Percentiles rank a stretch among this genome's conserved stretches.
phyloP scores from a whole-genome alignment of 495 filamentous ascomycete genomes.

The Penicillium steckii region DNA sequence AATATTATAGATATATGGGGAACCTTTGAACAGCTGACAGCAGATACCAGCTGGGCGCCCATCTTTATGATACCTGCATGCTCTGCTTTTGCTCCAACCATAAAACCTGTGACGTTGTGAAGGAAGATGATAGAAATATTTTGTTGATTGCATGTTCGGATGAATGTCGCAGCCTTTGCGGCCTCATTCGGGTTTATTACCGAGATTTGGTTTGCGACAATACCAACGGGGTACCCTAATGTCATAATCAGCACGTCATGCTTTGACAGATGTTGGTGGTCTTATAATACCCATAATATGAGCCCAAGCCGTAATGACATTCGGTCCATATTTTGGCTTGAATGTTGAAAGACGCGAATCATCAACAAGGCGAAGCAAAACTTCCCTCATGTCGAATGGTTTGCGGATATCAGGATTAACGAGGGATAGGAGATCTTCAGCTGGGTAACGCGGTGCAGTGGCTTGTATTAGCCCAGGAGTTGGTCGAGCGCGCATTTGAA shows the following conservation, averaged over 20 bases:
- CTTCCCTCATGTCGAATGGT: constrained; percentile 33
- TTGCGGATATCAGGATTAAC: constrained; percentile 32
- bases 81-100: constrained; percentile 35
- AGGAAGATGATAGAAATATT: constrained; percentile 31
- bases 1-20: constrained; percentile 34
- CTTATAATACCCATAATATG: constrained; percentile 27
- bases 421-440: constrained; percentile 24
- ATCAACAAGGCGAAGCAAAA: constrained; percentile 29
- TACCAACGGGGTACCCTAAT: constrained; percentile 27
- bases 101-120: constrained; percentile 37
- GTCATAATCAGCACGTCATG: background rate
- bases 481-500: constrained; percentile 8
- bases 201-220: constrained; percentile 30
- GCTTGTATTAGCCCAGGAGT: constrained; percentile 1
- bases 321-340: constrained; percentile 30
- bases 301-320: constrained; percentile 30
- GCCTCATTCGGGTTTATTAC: constrained; percentile 33
- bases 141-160: constrained; percentile 32
- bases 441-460: constrained; percentile 16
- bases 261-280: background rate
- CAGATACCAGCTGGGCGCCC: constrained; percentile 32
- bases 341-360: constrained; percentile 26
- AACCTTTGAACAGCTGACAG: constrained; percentile 30
- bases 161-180: constrained; percentile 28
- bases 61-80: constrained; percentile 33